These are phyloP conservation scores for Serendipita vermifera DNA, from an alignment of 768 basidiomycete species.

Conservation along the genomic window DNA sequence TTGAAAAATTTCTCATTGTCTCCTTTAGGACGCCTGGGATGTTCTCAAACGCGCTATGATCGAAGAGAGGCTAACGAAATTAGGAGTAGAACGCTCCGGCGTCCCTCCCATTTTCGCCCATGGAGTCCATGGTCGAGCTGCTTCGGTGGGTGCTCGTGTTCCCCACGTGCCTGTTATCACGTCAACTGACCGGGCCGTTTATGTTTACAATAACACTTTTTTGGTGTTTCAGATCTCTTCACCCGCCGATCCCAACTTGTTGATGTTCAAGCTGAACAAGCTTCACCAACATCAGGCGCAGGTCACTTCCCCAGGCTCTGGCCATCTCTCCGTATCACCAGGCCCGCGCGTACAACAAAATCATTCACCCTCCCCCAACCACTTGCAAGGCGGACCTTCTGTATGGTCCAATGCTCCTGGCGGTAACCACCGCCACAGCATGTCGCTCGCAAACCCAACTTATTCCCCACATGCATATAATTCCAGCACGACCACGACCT, in stretches of 20 bases:
- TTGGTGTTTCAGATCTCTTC: conserved; percentile 55
- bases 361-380: conserved; percentile 33
- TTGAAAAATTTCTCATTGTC: conserved; percentile 14
- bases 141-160: conserved; percentile 46
- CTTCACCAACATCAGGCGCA: conserved; percentile 52
- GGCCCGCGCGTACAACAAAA: conserved; percentile 39
- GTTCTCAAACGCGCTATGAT: conserved; percentile 54
- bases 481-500: conserved; percentile 20
- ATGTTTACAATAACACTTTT: conserved; percentile 6
- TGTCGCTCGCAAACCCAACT: conserved; percentile 52
- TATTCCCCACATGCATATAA: conserved; percentile 25
- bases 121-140: conserved; percentile 67
- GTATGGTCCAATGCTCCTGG: conserved; percentile 13
- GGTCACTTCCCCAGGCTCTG: conserved; percentile 23
- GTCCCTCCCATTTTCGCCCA: conserved; percentile 45
- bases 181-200: conserved; percentile 6
- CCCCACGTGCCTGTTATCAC: not conserved
- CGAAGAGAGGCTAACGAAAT: conserved; percentile 66
- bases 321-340: conserved; percentile 52
- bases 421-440: conserved; percentile 51
- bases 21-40: conserved; percentile 56
- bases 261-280: conserved; percentile 74
- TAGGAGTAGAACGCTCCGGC: conserved; percentile 62
- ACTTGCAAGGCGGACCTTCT: conserved; percentile 13
- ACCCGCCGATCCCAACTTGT: conserved; percentile 73